Evolutionary conservation across 352 stramenopile genomes (phyloP).

Genomic region (Phytopythium vexans): DNA sequence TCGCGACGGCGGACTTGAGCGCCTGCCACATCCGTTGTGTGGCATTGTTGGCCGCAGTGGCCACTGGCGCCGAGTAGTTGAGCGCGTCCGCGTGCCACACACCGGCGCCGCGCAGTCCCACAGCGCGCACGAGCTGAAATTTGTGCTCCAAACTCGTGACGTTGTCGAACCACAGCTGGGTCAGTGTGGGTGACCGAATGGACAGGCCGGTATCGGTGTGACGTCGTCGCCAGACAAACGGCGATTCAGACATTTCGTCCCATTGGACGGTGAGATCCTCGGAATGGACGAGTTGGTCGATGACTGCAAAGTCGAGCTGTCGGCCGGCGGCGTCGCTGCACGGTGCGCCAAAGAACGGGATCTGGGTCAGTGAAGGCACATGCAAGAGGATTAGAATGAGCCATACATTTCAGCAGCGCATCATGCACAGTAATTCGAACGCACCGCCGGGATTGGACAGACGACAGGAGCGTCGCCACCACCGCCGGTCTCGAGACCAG

Average conservation of each 20-base stretch:
- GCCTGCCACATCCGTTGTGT: slow-evolving; percentile 53
- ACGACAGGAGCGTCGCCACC: slow-evolving; percentile 3
- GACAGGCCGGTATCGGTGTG: too few relatives aligned
- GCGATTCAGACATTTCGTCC: slow-evolving; percentile 52
- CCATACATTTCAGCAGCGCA: too few relatives aligned
- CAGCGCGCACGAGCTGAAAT: slow-evolving; percentile 41
- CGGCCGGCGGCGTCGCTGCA: slow-evolving; percentile 71
- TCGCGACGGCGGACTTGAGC: slow-evolving; percentile 27
- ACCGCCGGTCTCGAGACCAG: background rate
- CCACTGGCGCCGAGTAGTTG: slow-evolving; percentile 34
- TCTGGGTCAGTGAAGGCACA: slow-evolving; percentile 5
- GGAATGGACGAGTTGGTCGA: slow-evolving; percentile 32
- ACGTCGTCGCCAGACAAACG: slow-evolving; percentile 33
- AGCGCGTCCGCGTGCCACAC: slow-evolving; percentile 85
- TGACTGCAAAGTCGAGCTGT: slow-evolving; percentile 60
- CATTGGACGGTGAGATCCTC: slow-evolving; percentile 33
- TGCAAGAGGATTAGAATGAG: too few relatives aligned
- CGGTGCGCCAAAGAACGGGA: slow-evolving; percentile 67
- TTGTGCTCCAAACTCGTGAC: slow-evolving; percentile 52
- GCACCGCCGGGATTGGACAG: slow-evolving; percentile 26
- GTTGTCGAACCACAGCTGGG: slow-evolving; percentile 80
- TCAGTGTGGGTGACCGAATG: background rate
- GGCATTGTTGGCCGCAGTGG: slow-evolving; percentile 20
- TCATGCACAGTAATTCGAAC: background rate
- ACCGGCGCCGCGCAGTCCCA: slow-evolving; percentile 56